Base-by-base conservation (phyloP, 1,284 basidiomycete species). In the Porodaedalea pini region DNA sequence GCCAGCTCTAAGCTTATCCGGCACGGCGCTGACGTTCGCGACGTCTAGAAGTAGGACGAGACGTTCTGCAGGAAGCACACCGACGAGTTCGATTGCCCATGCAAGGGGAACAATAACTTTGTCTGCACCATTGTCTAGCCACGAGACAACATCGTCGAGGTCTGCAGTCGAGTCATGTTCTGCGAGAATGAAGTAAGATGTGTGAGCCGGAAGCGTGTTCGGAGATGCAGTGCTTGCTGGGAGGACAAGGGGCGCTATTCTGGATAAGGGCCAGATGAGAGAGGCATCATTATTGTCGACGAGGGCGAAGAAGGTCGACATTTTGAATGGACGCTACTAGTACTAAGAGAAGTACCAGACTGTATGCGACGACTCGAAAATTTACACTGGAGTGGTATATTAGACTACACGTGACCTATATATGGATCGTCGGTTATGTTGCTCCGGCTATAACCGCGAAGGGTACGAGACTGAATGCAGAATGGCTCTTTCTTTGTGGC, bases 21-120 rank as follows among this genome's bases (percentile, higher is more conserved):
- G 81, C 29, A 94, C 83, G 31, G 90, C 85, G 61, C 81, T 88
- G 62, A 83, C 80, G 64, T 81, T 89, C 54, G 77, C 81, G 41
- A 85, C 83, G 64, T 88, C 86, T 47, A 94, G 77, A 32, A 89
- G 77, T 43, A 94, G 78, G 47, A 92, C 71, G 48, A 96, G 73
- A 31, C 92, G 81, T 29, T 89, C 81, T 2, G 82, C 71, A 3
- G 91, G 87, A n/a, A 95, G 71, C 36, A 75, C 61, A n/a, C 79
- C 83, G 51, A 87, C 79, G 50, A 90, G 76, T 49, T 83, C 81
- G 63, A 85, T 83, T 4, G 87, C 83, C 63, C 82, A 79, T 1
- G 79, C 68, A 32, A 86, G 76, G 7, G 89, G 79, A 0, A 92
- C 74, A 34, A 94, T 83, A 65, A 92, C 77, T 67, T 91, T 93